Conservation (phyloP, 768 basidiomycete species). For the Mycena belliarum region DNA sequence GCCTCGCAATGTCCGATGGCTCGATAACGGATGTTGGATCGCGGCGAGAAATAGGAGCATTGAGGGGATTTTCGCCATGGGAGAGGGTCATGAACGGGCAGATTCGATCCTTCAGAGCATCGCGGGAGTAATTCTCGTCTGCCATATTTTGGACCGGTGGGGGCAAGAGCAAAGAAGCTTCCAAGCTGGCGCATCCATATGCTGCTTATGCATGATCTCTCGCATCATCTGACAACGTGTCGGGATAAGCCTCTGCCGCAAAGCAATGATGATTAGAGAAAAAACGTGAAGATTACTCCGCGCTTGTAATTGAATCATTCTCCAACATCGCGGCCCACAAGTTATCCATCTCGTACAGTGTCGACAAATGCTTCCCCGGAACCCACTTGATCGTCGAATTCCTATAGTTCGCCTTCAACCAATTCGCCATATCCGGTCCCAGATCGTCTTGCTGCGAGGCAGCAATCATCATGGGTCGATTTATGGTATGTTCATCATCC, state of each 20-base stretch:
- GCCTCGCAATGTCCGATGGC: conserved; percentile 29
- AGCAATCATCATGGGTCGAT: conserved; percentile 47
- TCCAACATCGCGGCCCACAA: conserved; percentile 43
- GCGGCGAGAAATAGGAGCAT: conserved; percentile 26
- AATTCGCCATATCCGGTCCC: conserved; percentile 46
- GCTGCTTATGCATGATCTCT: too few relatives aligned
- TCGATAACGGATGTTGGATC: conserved; percentile 4
- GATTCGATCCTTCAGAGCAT: conserved; percentile 30
- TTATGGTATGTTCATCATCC: conserved; percentile 44
- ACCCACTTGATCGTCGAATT: conserved; percentile 42
- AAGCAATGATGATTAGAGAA: too few relatives aligned
- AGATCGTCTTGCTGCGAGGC: conserved; percentile 44
- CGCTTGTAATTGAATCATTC: too few relatives aligned
- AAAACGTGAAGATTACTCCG: too few relatives aligned
- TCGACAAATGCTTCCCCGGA: conserved; percentile 51
- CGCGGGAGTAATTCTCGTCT: conserved; percentile 21
- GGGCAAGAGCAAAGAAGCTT: not conserved
- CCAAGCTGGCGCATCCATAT: too few relatives aligned
- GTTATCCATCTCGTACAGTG: conserved; percentile 46
- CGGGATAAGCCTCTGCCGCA: too few relatives aligned
- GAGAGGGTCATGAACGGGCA: conserved; percentile 37
- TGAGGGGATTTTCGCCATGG: conserved; percentile 33
- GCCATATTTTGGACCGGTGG: conserved; percentile 1
- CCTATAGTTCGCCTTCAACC: conserved; percentile 48
- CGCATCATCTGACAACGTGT: too few relatives aligned